These are phyloP conservation scores for Benincasa hispida DNA, from an alignment of 306 rosid genomes.

Conservation along the genomic window DNA sequence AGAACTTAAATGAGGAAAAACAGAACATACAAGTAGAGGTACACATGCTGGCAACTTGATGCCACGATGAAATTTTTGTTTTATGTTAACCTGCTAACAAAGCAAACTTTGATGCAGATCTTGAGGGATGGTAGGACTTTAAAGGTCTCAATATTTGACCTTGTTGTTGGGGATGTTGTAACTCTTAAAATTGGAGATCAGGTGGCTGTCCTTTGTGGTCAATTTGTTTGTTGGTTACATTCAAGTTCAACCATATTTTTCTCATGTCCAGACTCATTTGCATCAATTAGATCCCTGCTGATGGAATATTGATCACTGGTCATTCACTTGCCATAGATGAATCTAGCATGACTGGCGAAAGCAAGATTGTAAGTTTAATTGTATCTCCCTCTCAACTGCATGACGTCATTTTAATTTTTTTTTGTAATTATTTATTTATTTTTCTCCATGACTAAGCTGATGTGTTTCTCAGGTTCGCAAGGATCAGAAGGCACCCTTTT, in stretches of 20 bases:
- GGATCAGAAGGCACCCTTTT: constrained; percentile 71
- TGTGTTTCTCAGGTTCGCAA: constrained; percentile 62
- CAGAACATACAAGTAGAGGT: constrained; percentile 91
- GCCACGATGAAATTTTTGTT: background rate
- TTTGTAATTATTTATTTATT: no score
- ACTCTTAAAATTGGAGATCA: constrained; percentile 96
- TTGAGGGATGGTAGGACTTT: constrained; percentile 69
- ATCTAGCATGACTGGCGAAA: constrained; percentile 99
- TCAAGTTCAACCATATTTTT: background rate
- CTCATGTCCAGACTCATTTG: background rate
- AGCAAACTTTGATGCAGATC: constrained; percentile 43
- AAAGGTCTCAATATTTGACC: constrained; percentile 71
- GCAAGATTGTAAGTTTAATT: constrained; percentile 69
- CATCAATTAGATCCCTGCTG: constrained; percentile 73
- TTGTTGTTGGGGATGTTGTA: constrained; percentile 93
- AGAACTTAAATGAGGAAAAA: constrained; percentile 77
- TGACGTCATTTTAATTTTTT: background rate
- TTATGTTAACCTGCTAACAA: constrained; percentile 12
- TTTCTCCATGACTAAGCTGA: constrained; percentile 20
- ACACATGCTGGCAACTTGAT: constrained; percentile 17
- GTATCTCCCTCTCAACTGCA: constrained; percentile 11
- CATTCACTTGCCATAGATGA: constrained; percentile 94
- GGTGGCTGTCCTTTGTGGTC: constrained; percentile 31
- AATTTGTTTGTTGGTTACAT: constrained; percentile 13
- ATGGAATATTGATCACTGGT: constrained; percentile 68